A percentile compares a stretch with the other conserved stretches of the same genome.
These are phyloP conservation scores for Pythium sp. DNA, from an alignment of 352 stramenopile genomes.

Conservation along the genomic window DNA sequence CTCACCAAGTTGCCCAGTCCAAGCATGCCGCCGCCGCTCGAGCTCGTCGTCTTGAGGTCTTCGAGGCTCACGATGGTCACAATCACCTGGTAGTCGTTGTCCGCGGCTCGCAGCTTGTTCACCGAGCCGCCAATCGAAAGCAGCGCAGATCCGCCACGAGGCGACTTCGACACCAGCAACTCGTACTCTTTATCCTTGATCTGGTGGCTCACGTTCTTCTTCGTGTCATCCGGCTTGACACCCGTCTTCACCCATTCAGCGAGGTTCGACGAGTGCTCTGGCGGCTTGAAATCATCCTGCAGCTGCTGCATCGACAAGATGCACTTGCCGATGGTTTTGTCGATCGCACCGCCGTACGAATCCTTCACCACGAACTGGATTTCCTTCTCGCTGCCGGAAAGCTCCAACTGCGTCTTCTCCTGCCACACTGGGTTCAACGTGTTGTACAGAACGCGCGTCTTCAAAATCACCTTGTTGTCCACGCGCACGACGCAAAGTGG, in stretches of 20 bases:
- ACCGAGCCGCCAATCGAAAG: constrained; percentile 25
- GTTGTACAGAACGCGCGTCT: constrained; percentile 81
- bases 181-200: constrained; percentile 80
- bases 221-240: constrained; percentile 70
- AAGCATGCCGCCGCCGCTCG: constrained; percentile 62
- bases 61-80: constrained; percentile 59
- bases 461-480: constrained; percentile 64
- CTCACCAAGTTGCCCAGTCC: constrained; percentile 73
- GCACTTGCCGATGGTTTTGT: constrained; percentile 77
- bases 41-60: constrained; percentile 62
- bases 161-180: constrained; percentile 54
- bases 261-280: constrained; percentile 68
- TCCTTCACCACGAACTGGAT: constrained; percentile 84
- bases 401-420: constrained; percentile 59
- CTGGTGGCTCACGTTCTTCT: constrained; percentile 79
- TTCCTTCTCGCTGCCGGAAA: constrained; percentile 52
- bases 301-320: constrained; percentile 71
- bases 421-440: constrained; percentile 82
- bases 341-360: constrained; percentile 75
- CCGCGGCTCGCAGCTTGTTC: constrained; percentile 22
- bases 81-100: constrained; percentile 67
- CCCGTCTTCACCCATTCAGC: constrained; percentile 80
- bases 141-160: constrained; percentile 21
- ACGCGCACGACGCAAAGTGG: constrained; percentile 72
- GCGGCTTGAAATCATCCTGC: constrained; percentile 74